Conservation (phyloP, 225 moss, liverwort and hornwort species). For the Takakia lepidozioides region DNA sequence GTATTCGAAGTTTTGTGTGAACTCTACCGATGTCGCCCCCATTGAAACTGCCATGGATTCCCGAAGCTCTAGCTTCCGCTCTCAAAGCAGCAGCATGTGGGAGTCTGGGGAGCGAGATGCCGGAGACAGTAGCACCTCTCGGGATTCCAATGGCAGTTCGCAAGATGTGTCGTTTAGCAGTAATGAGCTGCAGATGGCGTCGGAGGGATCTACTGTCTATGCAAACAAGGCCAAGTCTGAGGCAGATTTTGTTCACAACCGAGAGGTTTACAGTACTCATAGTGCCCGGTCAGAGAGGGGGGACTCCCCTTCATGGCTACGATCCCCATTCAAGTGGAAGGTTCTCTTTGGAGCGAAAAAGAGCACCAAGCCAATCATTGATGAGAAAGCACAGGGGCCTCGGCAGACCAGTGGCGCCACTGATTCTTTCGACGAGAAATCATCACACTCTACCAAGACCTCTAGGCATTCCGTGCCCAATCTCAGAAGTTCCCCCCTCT, state of each 20-base stretch:
- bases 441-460: too few relatives aligned
- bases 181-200: slow-evolving; percentile 42
- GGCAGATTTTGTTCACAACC: slow-evolving; percentile 53
- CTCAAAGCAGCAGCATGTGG: slow-evolving; percentile 55
- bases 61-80: slow-evolving; percentile 83
- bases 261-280: slow-evolving; percentile 51
- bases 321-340: slow-evolving; percentile 86
- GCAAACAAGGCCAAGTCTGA: slow-evolving; percentile 26
- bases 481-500: too few relatives aligned
- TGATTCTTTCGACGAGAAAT: too few relatives aligned
- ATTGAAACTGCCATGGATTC: slow-evolving; percentile 74
- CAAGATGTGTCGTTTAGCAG: slow-evolving; percentile 62
- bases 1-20: slow-evolving; percentile 54
- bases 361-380: slow-evolving; percentile 29
- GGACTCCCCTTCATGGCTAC: slow-evolving; percentile 48
- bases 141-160: slow-evolving; percentile 91
- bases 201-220: slow-evolving; percentile 15
- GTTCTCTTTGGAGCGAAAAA: slow-evolving; percentile 58
- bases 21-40: slow-evolving; percentile 37
- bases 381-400: too few relatives aligned
- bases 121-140: slow-evolving; percentile 61
- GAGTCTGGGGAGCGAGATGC: slow-evolving; percentile 66
- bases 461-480: too few relatives aligned
- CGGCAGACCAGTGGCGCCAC: too few relatives aligned
- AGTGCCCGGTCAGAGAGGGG: slow-evolving; percentile 37